Base-by-base conservation (phyloP, 495 filamentous ascomycete genomes). In the Evernia prunastri region DNA sequence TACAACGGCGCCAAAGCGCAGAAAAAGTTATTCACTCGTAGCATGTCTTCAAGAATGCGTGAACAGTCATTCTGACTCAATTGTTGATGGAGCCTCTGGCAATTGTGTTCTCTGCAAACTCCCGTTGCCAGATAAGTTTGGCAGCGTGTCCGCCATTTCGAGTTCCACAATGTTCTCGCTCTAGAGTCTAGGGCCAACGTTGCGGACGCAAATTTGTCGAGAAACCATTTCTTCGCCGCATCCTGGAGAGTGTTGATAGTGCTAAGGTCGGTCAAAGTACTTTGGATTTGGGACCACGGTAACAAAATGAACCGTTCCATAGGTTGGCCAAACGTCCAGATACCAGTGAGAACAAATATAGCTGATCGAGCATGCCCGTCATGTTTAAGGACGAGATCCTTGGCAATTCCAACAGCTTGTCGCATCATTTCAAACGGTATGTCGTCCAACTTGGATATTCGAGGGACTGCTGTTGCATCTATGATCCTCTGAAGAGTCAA, bases 371-470 rank as follows among this genome's bases (percentile, higher is more conserved):
- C 36, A 3, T 20, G 23, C 1, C 1, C 39, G n/a, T 17, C 23
- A 13, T 73, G 69, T 12, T 51, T 39, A 9, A 68, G 67, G 0
- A 66, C 66, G 8, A 76, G 60, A 2, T 66, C 51, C 10, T 66
- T 49, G 5, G 70, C 59, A 13, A 73, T 59, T 18, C 11, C 17
- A 20, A 73, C 70, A 43, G 74, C 72, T 31, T 72, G 67, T 23
- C 71, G 72, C 66, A 76, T 71, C 3, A 67, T 70, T 31, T 71
- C 66, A 8, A 49, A 64, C 25, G 64, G 37, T 0, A 65, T 18
- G 20, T n/a, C 13, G 1, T 65, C 63, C 3, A 65, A 45, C 1
- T 18, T 15, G 2, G 37, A 1, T 20, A 47, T 29, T 6, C 9
- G 10, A 1, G 42, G 15, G 6, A 66, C 1, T 0, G 27, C 20